A percentile compares a stretch with the other conserved stretches of the same genome.
Evolutionary conservation across 176 grass and related monocot species (phyloP).

Genomic region (Aegilops bicornis): DNA sequence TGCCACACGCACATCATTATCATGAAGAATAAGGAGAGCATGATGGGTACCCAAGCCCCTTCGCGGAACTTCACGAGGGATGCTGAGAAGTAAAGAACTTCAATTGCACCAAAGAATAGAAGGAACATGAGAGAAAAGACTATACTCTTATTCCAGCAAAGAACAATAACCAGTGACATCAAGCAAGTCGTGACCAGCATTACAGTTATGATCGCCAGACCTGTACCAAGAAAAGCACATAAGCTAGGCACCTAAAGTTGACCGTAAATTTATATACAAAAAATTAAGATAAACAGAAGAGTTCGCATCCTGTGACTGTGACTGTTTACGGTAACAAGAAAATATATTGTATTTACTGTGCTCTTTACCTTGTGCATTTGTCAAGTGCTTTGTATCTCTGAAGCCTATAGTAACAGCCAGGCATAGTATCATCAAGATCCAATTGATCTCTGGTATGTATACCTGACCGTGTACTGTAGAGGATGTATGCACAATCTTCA

Average conservation of each 20-base stretch:
- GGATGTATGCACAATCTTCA: conserved; percentile 94
- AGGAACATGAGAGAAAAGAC: conserved; percentile 56
- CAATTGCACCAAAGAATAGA: conserved; percentile 78
- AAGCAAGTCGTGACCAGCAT: conserved; percentile 95
- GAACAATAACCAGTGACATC: conserved; percentile 81
- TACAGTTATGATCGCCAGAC: conserved; percentile 85
- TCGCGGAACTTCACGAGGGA: conserved; percentile 78
- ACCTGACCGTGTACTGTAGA: conserved; percentile 80
- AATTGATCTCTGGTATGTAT: conserved; percentile 97
- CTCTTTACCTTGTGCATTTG: conserved; percentile 72
- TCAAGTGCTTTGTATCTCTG: conserved; percentile 76
- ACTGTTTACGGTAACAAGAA: neutral
- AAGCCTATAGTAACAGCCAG: conserved; percentile 86
- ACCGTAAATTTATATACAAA: neutral
- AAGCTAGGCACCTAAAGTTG: neutral
- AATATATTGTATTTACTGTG: neutral
- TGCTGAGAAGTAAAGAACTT: conserved; percentile 76
- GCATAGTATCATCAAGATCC: conserved; percentile 91
- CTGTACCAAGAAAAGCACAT: conserved; percentile 38
- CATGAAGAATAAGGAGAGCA: conserved; percentile 77
- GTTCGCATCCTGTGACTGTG: neutral
- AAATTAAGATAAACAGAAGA: neutral
- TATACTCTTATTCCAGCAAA: conserved; percentile 90
- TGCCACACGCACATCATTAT: conserved; percentile 88
- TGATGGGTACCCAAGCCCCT: conserved; percentile 92